phyloP scores from a whole-genome alignment of 1,139 yeast genomes.

The Trichomonascaceae sp. region DNA sequence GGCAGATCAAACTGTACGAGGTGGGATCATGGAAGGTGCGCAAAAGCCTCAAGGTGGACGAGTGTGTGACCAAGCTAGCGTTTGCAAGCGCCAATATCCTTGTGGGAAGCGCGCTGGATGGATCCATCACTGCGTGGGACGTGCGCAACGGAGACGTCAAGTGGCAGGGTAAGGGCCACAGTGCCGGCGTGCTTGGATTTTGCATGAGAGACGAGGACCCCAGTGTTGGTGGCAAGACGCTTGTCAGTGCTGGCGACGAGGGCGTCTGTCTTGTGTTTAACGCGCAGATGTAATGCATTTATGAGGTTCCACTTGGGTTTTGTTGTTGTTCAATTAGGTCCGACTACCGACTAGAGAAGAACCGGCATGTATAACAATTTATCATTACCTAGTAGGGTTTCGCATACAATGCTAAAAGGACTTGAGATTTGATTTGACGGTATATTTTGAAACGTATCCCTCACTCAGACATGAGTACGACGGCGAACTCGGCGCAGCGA shows the following conservation, averaged over 20 bases:
- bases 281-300: conserved; percentile 1
- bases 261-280: conserved; percentile 76
- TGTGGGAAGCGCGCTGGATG: conserved; percentile 71
- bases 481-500: no score
- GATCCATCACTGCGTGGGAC: conserved; percentile 79
- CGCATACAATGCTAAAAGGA: no score
- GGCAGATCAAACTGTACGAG: conserved; percentile 71
- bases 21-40: conserved; percentile 79
- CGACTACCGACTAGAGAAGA: no score
- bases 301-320: no score
- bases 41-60: conserved; percentile 52
- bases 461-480: no score
- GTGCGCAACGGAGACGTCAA: conserved; percentile 67
- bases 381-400: no score
- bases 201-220: conserved; percentile 46
- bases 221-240: conserved; percentile 50
- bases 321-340: no score
- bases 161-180: conserved; percentile 80
- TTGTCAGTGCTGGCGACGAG: conserved; percentile 96
- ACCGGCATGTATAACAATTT: no score
- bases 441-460: no score
- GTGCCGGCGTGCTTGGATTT: conserved; percentile 86
- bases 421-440: no score
- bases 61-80: conserved; percentile 69
- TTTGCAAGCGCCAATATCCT: conserved; percentile 52